phyloP scores from a whole-genome alignment of 23 red algal genomes.

The Gracilaria domingensis region DNA sequence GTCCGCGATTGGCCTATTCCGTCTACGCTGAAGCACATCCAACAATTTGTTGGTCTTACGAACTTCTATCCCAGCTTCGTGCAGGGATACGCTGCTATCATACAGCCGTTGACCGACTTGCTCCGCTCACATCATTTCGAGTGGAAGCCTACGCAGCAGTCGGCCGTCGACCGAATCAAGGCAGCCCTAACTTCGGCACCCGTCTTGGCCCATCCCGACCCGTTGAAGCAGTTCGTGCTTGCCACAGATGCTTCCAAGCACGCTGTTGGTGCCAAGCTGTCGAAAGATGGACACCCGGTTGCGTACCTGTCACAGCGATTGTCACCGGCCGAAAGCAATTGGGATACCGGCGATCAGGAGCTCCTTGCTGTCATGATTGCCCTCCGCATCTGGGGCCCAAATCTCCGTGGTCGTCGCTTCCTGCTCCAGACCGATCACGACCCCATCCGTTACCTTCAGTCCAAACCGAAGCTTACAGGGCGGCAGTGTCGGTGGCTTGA shows the following conservation, averaged over 20 bases:
- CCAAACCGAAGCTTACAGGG: neutral
- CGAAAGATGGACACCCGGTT: conserved; percentile 1
- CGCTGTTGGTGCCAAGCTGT: neutral
- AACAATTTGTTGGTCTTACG: no score
- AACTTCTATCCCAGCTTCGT: conserved; percentile 17
- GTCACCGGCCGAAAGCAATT: conserved; percentile 8
- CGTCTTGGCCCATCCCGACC: neutral
- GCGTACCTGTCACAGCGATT: conserved; percentile 17
- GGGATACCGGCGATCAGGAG: conserved; percentile 27
- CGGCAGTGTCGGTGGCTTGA: conserved; percentile 10
- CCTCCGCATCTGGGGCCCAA: no score
- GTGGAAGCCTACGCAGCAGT: no score
- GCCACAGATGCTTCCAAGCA: neutral
- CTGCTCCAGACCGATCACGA: conserved; percentile 8
- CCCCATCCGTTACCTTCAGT: conserved; percentile 16
- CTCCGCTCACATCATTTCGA: no score
- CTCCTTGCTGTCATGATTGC: no score
- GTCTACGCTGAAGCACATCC: no score
- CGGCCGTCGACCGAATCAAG: conserved; percentile 4
- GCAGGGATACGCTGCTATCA: neutral
- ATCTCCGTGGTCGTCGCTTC: no score
- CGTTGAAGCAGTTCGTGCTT: neutral
- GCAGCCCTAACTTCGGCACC: neutral
- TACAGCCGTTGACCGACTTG: neutral
- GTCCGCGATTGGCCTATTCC: no score